Percentiles rank a stretch among this genome's conserved stretches.
These are phyloP conservation scores for Gamarada debralockiae DNA, from an alignment of 495 filamentous ascomycete species.

Conservation along the genomic window DNA sequence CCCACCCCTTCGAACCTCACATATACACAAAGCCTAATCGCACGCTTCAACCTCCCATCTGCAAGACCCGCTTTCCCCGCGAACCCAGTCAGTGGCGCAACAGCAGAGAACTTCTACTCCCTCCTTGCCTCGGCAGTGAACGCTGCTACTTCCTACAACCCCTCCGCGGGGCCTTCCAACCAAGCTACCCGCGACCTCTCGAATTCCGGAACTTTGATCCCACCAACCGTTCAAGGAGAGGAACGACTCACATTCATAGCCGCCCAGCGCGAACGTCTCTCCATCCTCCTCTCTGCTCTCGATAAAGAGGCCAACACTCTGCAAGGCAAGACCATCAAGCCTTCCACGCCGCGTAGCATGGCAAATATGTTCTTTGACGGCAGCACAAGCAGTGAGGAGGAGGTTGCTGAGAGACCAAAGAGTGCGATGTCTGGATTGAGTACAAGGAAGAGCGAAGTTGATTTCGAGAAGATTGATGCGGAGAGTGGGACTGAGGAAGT, in stretches of 20 bases:
- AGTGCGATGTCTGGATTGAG: constrained; percentile 41
- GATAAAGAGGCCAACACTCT: constrained; percentile 60
- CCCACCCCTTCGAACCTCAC: constrained; percentile 40
- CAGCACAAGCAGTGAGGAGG: constrained; percentile 13
- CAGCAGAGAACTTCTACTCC: constrained; percentile 64
- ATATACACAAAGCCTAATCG: constrained; percentile 77
- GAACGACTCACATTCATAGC: constrained; percentile 69
- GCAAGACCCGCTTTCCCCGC: constrained; percentile 37
- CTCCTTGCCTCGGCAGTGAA: constrained; percentile 67
- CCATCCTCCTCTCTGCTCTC: constrained; percentile 65
- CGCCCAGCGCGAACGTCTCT: constrained; percentile 68
- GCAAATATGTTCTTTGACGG: constrained; percentile 23
- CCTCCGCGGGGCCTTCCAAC: constrained; percentile 1
- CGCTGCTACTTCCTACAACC: constrained; percentile 30
- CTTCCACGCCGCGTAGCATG: constrained; percentile 7
- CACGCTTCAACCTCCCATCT: constrained; percentile 78
- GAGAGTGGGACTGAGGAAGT: constrained; percentile 54
- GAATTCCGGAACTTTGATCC: constrained; percentile 61
- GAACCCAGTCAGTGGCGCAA: constrained; percentile 29
- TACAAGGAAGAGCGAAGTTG: constrained; percentile 44
- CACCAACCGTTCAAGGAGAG: constrained; percentile 53
- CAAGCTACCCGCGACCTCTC: constrained; percentile 35
- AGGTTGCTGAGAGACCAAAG: constrained; percentile 30
- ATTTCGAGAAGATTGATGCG: constrained; percentile 80
- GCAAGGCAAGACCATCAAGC: background rate